Evolutionary conservation across 2,329 filamentous ascomycete species (phyloP).

Genomic region (Colletotrichum eremochloae): DNA sequence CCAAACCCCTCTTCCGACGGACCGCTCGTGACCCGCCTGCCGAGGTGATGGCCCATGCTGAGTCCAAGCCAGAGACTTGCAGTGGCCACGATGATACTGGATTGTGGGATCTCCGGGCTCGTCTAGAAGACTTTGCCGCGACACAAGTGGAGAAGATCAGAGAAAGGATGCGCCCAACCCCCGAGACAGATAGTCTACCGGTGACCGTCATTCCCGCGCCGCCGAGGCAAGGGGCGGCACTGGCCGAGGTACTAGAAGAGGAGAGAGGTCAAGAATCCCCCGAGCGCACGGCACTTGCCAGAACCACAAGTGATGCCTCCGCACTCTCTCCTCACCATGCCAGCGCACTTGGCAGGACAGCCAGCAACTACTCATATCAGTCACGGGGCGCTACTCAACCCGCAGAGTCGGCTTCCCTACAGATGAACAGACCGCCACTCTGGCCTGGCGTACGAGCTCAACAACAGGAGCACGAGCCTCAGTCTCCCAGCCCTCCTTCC

Average conservation of each 20-base stretch:
- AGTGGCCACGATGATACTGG: constrained; percentile 48
- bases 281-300: constrained; percentile 25
- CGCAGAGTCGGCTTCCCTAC: constrained; percentile 42
- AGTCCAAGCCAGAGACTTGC: constrained; percentile 28
- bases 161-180: constrained; percentile 67
- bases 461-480: constrained; percentile 48
- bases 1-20: constrained; percentile 48
- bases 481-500: constrained; percentile 17
- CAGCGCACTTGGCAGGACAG: constrained; percentile 26
- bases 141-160: constrained; percentile 71
- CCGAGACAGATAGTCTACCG: constrained; percentile 68
- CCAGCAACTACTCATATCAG: constrained; percentile 36
- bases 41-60: constrained; percentile 31
- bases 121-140: constrained; percentile 72
- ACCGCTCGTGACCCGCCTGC: constrained; percentile 34
- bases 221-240: constrained; percentile 66
- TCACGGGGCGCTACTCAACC: constrained; percentile 10
- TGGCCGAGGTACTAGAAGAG: constrained; percentile 70
- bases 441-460: constrained; percentile 57
- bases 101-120: constrained; percentile 68
- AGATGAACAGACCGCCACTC: constrained; percentile 55
- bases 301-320: constrained; percentile 38
- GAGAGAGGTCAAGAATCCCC: constrained; percentile 51
- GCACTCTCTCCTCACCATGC: constrained; percentile 26
- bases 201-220: constrained; percentile 74